Percentiles rank a stretch among this genome's conserved stretches.
Evolutionary conservation across 1,284 basidiomycete species (phyloP).

Genomic region (Schizophyllum amplum): DNA sequence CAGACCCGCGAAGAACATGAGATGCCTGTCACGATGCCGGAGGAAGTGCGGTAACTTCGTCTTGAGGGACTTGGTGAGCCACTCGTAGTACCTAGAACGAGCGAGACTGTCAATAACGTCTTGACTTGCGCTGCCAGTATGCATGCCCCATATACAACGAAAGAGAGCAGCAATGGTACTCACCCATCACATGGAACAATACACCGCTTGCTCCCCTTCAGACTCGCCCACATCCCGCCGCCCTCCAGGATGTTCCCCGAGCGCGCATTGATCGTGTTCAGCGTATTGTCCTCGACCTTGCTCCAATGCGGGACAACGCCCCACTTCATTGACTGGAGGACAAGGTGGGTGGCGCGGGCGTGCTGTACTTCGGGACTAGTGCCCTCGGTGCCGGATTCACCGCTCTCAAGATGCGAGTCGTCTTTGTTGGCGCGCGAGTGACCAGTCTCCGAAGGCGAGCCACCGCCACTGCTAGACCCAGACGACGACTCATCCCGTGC

Average conservation of each 20-base stretch:
- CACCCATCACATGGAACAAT: slow-evolving; percentile 76
- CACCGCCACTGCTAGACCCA: neutral
- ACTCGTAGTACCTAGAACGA: slow-evolving; percentile 76
- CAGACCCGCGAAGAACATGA: slow-evolving; percentile 86
- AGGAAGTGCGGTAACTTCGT: slow-evolving; percentile 77
- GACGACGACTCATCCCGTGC: slow-evolving; percentile 19
- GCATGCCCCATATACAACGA: neutral
- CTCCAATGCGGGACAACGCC: slow-evolving; percentile 84
- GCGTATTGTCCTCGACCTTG: slow-evolving; percentile 59
- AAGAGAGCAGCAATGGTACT: slow-evolving; percentile 12
- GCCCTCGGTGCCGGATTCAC: too few relatives aligned
- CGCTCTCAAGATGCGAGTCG: neutral
- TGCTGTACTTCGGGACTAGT: slow-evolving; percentile 1
- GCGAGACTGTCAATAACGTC: slow-evolving; percentile 1
- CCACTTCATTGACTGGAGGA: slow-evolving; percentile 82
- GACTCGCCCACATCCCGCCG: slow-evolving; percentile 72
- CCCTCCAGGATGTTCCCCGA: slow-evolving; percentile 75
- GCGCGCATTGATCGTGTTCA: slow-evolving; percentile 88
- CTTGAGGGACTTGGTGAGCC: slow-evolving; percentile 70
- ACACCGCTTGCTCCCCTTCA: slow-evolving; percentile 76
- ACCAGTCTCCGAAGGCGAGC: slow-evolving; percentile 5
- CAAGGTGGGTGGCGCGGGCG: slow-evolving; percentile 15
- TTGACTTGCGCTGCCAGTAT: neutral
- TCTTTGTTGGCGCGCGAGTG: slow-evolving; percentile 2
- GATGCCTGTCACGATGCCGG: slow-evolving; percentile 50